Evolutionary conservation across 2,329 filamentous ascomycete species (phyloP).

Genomic region (Ophiocordyceps polyrhachis-furcata): DNA sequence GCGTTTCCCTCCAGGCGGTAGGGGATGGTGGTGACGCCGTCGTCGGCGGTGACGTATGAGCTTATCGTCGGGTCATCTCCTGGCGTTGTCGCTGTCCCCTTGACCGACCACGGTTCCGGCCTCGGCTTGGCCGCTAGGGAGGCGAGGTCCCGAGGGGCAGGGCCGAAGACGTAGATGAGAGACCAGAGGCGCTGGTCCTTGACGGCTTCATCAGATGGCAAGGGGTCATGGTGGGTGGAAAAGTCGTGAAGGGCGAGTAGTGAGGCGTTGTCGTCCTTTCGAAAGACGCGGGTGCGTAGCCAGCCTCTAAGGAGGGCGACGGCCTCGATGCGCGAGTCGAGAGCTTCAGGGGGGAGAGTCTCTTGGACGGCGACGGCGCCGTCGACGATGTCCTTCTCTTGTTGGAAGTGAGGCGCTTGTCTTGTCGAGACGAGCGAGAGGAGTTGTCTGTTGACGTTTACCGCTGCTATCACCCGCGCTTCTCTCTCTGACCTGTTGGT

Average conservation of each 20-base stretch:
- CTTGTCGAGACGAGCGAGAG: constrained; percentile 46
- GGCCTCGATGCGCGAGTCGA: constrained; percentile 55
- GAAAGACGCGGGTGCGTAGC: constrained; percentile 53
- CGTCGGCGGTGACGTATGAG: constrained; percentile 49
- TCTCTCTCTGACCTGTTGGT: constrained; percentile 35
- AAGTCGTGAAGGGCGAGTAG: constrained; percentile 54
- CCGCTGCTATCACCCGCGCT: constrained; percentile 32
- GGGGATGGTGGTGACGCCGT: constrained; percentile 45
- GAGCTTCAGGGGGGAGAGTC: constrained; percentile 12
- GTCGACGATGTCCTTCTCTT: no score
- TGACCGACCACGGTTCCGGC: constrained; percentile 20
- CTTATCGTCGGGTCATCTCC: constrained; percentile 34
- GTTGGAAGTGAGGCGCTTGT: constrained; percentile 31
- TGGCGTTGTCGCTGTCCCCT: constrained; percentile 28
- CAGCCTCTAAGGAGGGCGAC: constrained; percentile 60
- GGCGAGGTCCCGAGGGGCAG: constrained; percentile 49
- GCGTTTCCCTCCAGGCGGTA: constrained; percentile 61
- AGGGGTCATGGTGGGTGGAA: constrained; percentile 21
- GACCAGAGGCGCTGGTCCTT: constrained; percentile 39
- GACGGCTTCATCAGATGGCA: neutral
- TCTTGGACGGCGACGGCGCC: neutral
- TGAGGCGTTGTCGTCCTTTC: constrained; percentile 28
- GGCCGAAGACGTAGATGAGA: constrained; percentile 65
- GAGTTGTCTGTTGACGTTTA: constrained; percentile 49
- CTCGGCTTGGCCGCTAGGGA: constrained; percentile 32